These are phyloP conservation scores for Oryza glumipatula DNA, from an alignment of 176 grass and related monocot genomes.

Conservation along the genomic window DNA sequence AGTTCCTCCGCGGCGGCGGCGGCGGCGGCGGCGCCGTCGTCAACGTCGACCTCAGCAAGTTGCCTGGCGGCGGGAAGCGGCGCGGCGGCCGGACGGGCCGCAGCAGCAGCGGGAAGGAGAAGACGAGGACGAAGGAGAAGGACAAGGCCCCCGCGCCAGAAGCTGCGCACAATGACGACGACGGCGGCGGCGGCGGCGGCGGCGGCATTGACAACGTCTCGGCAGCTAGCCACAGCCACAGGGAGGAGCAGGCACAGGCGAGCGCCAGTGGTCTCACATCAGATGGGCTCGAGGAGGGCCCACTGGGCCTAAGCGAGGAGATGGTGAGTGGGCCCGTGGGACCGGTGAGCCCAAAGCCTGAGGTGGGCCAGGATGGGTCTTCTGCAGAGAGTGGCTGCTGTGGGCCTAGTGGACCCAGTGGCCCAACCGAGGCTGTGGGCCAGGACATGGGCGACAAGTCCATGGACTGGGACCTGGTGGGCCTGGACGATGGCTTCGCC, in stretches of 20 bases:
- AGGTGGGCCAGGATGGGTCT: background rate
- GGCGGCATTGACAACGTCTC: background rate
- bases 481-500: conserved; percentile 29
- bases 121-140: background rate
- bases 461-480: conserved; percentile 53
- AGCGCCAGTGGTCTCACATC: conserved; percentile 44
- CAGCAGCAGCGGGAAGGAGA: background rate
- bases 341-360: background rate
- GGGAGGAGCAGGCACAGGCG: conserved; percentile 48
- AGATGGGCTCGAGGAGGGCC: conserved; percentile 35
- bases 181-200: background rate
- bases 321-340: conserved; percentile 35
- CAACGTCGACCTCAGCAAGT: conserved; percentile 48
- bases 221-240: conserved; percentile 14
- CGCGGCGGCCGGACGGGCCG: conserved; percentile 39
- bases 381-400: background rate
- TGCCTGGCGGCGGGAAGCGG: conserved; percentile 51
- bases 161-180: background rate
- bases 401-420: background rate
- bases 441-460: background rate
- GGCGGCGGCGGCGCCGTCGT: conserved; percentile 20
- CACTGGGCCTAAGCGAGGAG: conserved; percentile 6
- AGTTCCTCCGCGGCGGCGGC: background rate
- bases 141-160: background rate
- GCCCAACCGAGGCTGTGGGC: background rate